phyloP scores from a whole-genome alignment of 768 basidiomycete species.

The Pisolithus orientalis region DNA sequence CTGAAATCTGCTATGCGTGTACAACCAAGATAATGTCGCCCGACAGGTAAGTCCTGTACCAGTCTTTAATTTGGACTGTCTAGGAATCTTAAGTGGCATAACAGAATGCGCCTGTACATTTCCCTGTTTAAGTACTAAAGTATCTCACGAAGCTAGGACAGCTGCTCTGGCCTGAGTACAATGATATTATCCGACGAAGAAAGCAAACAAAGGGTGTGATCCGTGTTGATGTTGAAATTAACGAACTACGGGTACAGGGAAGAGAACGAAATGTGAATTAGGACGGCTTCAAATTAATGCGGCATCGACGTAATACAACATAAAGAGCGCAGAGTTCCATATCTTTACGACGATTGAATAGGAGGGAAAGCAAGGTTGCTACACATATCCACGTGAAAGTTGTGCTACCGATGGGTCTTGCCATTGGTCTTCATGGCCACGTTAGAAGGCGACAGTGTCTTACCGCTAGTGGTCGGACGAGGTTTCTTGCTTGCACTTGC shows the following conservation, averaged over 20 bases:
- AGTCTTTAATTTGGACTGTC: too few species aligned
- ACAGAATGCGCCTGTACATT: too few species aligned
- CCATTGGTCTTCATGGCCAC: constrained; percentile 49
- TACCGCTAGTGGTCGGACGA: constrained; percentile 41
- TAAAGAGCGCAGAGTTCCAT: constrained; percentile 1
- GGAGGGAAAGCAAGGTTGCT: constrained; percentile 10
- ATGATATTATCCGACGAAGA: background rate
- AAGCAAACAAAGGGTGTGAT: background rate
- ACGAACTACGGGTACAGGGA: constrained; percentile 18
- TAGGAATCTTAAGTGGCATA: too few species aligned
- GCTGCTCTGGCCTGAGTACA: too few species aligned
- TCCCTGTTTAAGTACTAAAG: too few species aligned
- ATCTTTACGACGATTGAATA: background rate
- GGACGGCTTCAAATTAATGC: constrained; percentile 23
- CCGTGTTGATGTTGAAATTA: constrained; percentile 8
- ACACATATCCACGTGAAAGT: constrained; percentile 16
- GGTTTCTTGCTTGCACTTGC: constrained; percentile 51
- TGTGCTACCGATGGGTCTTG: constrained; percentile 51
- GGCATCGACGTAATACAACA: constrained; percentile 16
- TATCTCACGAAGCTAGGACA: too few species aligned
- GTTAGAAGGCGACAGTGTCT: constrained; percentile 40
- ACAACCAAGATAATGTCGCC: constrained; percentile 24
- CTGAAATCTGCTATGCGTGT: constrained; percentile 33
- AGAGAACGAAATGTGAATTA: constrained; percentile 20
- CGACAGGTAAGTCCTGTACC: background rate